These are phyloP conservation scores for Fraxinus albicans DNA, from an alignment of 305 asterid genomes.

Conservation along the genomic window DNA sequence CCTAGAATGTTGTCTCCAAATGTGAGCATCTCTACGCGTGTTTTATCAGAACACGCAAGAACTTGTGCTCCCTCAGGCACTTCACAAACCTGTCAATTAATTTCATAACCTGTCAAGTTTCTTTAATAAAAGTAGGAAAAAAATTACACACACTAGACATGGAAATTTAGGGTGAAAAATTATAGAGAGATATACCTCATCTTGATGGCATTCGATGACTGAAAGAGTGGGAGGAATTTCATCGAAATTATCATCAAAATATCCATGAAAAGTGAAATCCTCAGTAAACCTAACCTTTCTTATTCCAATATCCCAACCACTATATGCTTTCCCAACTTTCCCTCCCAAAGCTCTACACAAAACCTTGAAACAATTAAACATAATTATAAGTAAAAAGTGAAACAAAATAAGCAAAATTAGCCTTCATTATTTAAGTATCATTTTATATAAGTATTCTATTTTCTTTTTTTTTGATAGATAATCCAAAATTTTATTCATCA, in stretches of 20 bases:
- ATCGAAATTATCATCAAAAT: slow-evolving; percentile 26
- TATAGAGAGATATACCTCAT: slow-evolving; percentile 43
- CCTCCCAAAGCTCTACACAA: slow-evolving; percentile 79
- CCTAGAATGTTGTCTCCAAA: slow-evolving; percentile 57
- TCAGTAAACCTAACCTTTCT: slow-evolving; percentile 47
- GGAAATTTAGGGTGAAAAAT: not conserved
- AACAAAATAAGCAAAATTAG: not conserved
- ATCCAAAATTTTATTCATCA: no score
- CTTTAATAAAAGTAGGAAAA: not conserved
- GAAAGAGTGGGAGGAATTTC: slow-evolving; percentile 48
- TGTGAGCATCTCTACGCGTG: slow-evolving; percentile 65
- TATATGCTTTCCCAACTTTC: slow-evolving; percentile 48
- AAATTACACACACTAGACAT: not conserved
- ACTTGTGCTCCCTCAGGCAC: slow-evolving; percentile 62
- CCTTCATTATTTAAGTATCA: not conserved
- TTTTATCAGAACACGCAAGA: slow-evolving; percentile 60
- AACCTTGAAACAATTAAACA: slow-evolving; percentile 33
- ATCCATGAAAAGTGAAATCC: slow-evolving; percentile 36
- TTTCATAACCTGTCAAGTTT: not conserved
- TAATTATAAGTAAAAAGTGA: not conserved
- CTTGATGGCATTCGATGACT: slow-evolving; percentile 72
- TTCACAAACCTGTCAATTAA: slow-evolving; percentile 53
- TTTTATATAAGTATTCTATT: not conserved
- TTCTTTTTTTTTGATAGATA: no score
- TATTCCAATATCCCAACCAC: slow-evolving; percentile 84